A percentile compares a stretch with the other conserved stretches of the same genome.
These are phyloP conservation scores for Starmera amethionina DNA, from an alignment of 805 yeast species.

Conservation along the genomic window DNA sequence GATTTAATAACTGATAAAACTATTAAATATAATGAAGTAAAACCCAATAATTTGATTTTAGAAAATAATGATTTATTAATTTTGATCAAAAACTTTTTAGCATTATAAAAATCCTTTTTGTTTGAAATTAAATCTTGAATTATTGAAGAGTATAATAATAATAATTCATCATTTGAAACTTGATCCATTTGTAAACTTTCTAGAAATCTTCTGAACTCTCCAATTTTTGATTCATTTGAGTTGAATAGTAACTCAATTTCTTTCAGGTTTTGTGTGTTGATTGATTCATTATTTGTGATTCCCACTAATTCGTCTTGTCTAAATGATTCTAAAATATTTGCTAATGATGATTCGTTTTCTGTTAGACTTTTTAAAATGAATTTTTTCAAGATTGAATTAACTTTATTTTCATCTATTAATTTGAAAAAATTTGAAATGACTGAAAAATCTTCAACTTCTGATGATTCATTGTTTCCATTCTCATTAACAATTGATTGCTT, in stretches of 20 bases:
- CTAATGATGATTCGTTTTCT: slow-evolving; percentile 9
- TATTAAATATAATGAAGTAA: slow-evolving; percentile 20
- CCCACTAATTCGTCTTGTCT: background rate
- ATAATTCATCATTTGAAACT: slow-evolving; percentile 14
- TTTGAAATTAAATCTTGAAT: slow-evolving; percentile 17
- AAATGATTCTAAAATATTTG: background rate
- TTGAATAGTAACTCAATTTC: slow-evolving; percentile 20
- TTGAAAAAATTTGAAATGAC: slow-evolving; percentile 9
- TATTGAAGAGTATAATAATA: slow-evolving; percentile 18
- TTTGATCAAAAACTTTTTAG: slow-evolving; percentile 16
- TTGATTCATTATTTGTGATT: background rate
- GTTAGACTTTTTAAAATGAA: slow-evolving; percentile 15
- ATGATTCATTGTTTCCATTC: slow-evolving; percentile 6
- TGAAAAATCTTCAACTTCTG: slow-evolving; percentile 6
- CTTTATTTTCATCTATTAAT: slow-evolving; percentile 13
- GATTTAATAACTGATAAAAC: slow-evolving; percentile 13
- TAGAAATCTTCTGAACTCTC: slow-evolving; percentile 11
- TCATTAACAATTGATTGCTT: slow-evolving; percentile 8
- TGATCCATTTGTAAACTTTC: slow-evolving; percentile 10
- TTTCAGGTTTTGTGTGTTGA: background rate
- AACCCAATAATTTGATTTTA: slow-evolving; percentile 17
- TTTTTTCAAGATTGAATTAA: slow-evolving; percentile 12
- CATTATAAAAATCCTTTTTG: slow-evolving; percentile 14
- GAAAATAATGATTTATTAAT: slow-evolving; percentile 9
- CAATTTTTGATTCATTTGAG: slow-evolving; percentile 18